Evolutionary conservation across 202 grass and related monocot species (phyloP), one percentile per base, ranked within the genome.

Genomic region (Zizania palustris): DNA sequence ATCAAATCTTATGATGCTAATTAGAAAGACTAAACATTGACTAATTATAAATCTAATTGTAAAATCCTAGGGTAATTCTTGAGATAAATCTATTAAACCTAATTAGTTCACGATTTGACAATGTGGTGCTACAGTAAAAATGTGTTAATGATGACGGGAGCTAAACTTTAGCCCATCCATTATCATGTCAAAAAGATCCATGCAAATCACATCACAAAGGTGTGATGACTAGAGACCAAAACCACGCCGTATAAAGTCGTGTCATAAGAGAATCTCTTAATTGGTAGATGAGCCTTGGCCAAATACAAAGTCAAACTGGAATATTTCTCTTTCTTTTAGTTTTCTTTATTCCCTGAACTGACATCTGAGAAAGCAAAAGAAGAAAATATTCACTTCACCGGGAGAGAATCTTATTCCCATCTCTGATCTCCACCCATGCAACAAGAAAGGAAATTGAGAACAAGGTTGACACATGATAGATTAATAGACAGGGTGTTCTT

Each of bases 341-440:
- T 11, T 78, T 45, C n/a, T 78, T 68, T 45, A 45, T 78, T 68
- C 22, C 39, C 40, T 36, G 20, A 45, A 45, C 18, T 36, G 38
- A 67, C 49, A 11, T 77, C 35, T 61, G 5, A 6, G 3, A 13
- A 4, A 7, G 6, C 55, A 40, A 11, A 77, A 18, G n/a, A 21
- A 53, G 2, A 6, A 33, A 7, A 13, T 56, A 42, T 35, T 35
- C 9, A 3, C 6, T 35, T 28, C 13, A 28, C 9, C 19, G 42
- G 48, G 62, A 43, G 48, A 58, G 51, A 70, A 70, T 61, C 65
- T 45, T 69, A 60, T 79, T 60, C 41, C 33, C 54, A 50, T 71
- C 43, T 28, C 28, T 28, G 28, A 28, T 51, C 60, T 60, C 19
- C 14, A 63, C 4, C 19, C 45, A 72, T 40, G 20, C 33, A 63